Percentiles rank a stretch among this genome's conserved stretches.
These are phyloP conservation scores for Calycina herbarum DNA, from an alignment of 2,329 filamentous ascomycete species.

Conservation along the genomic window DNA sequence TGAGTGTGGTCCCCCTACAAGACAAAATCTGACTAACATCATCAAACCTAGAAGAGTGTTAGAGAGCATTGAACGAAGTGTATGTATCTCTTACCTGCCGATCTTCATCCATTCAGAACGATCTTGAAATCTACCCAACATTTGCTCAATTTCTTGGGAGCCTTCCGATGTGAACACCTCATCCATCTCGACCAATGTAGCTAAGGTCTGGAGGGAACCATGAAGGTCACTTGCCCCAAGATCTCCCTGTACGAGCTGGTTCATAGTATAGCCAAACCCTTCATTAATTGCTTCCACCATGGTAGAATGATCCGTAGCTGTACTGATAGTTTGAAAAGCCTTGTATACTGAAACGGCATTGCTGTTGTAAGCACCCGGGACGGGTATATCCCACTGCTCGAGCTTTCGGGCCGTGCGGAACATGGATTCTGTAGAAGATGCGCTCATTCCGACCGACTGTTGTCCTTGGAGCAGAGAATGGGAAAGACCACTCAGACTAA, in stretches of 20 bases:
- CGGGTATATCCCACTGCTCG: slow-evolving; percentile 89
- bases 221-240: slow-evolving; percentile 54
- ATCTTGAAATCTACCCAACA: slow-evolving; percentile 62
- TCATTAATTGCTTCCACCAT: slow-evolving; percentile 62
- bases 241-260: slow-evolving; percentile 50
- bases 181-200: slow-evolving; percentile 77
- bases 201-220: slow-evolving; percentile 61
- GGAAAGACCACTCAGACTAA: slow-evolving; percentile 84
- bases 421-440: slow-evolving; percentile 66
- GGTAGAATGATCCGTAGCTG: slow-evolving; percentile 55
- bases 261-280: slow-evolving; percentile 62
- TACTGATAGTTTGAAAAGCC: slow-evolving; percentile 76
- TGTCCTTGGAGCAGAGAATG: slow-evolving; percentile 74
- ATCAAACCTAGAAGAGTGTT: slow-evolving; percentile 56
- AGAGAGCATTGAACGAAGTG: slow-evolving; percentile 17
- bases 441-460: slow-evolving; percentile 57
- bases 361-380: slow-evolving; percentile 61
- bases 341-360: slow-evolving; percentile 74
- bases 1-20: slow-evolving; percentile 79
- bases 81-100: slow-evolving; percentile 61
- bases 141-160: slow-evolving; percentile 58
- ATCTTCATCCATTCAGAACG: slow-evolving; percentile 79
- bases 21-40: slow-evolving; percentile 81
- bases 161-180: slow-evolving; percentile 67
- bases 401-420: slow-evolving; percentile 79